Base-by-base conservation (phyloP, 805 yeast genomes). In the Candida easanensis region DNA sequence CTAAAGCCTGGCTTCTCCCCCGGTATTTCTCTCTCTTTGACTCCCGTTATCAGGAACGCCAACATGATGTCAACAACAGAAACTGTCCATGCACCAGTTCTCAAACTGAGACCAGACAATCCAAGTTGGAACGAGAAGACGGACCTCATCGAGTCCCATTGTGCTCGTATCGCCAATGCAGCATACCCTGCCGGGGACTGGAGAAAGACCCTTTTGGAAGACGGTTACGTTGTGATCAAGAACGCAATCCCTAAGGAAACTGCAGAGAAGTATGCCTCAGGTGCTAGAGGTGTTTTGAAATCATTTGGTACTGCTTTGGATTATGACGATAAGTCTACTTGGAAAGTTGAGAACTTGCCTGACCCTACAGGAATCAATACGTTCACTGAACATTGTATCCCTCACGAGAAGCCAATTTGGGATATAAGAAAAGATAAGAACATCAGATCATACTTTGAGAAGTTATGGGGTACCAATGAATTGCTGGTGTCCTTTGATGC, bases 341-440 rank as follows among this genome's bases (percentile, higher is more conserved):
- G 68, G 68, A 44, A 35, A 5, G 39, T 41, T 10, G 53, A 55
- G 23, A 56, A 62, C 40, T 44, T 60, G 14, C 67, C 67, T 8
- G 51, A 53, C 8, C 50, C 47, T 16, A 32, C 48, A 5, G 18
- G 28, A 2, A 54, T 48, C 39, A 53, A 54, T 32, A 36, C 53
- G 10, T 58, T 44, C 35, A 36, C 42, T 4, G 40, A 48, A 10
- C 54, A 59, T 38, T 38, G 53, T 26, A 46, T 53, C 19, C 41
- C 56, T 13, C 67, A 62, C 42, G 66, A 62, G 44, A 55, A 59
- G 44, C 51, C 61, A 30, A 49, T 63, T 48, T 62, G 67, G 68
- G 65, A 62, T 31, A 48, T 56, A 3, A 57, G 64, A 51, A 42
- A 41, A 38, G 66, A 63, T 36, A 51, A 47, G 8, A 61, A 61